Evolutionary conservation across 306 rosid genomes (phyloP).

Genomic region (Parietaria judaica): DNA sequence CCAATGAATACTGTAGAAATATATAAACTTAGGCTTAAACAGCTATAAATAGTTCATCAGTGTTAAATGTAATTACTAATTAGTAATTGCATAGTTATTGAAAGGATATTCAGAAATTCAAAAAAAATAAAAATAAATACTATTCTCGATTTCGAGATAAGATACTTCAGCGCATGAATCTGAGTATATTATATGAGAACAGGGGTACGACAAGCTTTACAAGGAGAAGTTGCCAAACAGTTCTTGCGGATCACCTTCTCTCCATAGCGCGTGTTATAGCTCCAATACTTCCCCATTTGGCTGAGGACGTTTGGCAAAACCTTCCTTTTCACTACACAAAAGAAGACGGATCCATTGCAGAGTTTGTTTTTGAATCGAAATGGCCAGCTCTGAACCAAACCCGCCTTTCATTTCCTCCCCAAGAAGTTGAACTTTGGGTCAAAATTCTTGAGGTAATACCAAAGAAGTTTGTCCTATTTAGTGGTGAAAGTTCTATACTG

Average conservation of each 20-base stretch:
- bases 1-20: too few relatives aligned
- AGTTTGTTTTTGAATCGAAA: constrained; percentile 81
- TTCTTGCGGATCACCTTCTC: constrained; percentile 77
- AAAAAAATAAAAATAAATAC: too few relatives aligned
- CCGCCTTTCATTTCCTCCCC: constrained; percentile 58
- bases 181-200: neutral
- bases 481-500: neutral
- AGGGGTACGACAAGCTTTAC: constrained; percentile 86
- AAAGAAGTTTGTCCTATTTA: neutral
- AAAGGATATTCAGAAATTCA: too few relatives aligned
- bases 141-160: too few relatives aligned
- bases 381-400: constrained; percentile 77
- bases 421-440: constrained; percentile 72
- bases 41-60: too few relatives aligned
- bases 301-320: constrained; percentile 98
- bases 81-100: too few relatives aligned
- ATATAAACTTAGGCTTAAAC: too few relatives aligned
- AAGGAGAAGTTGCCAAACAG: constrained; percentile 92
- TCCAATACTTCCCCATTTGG: constrained; percentile 97
- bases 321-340: constrained; percentile 65
- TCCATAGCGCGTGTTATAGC: constrained; percentile 70
- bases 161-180: neutral
- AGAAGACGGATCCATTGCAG: constrained; percentile 62
- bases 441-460: constrained; percentile 73
- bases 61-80: too few relatives aligned